These are phyloP conservation scores for Microdochium bolleyi DNA, from an alignment of 2,329 filamentous ascomycete genomes.

Conservation along the genomic window DNA sequence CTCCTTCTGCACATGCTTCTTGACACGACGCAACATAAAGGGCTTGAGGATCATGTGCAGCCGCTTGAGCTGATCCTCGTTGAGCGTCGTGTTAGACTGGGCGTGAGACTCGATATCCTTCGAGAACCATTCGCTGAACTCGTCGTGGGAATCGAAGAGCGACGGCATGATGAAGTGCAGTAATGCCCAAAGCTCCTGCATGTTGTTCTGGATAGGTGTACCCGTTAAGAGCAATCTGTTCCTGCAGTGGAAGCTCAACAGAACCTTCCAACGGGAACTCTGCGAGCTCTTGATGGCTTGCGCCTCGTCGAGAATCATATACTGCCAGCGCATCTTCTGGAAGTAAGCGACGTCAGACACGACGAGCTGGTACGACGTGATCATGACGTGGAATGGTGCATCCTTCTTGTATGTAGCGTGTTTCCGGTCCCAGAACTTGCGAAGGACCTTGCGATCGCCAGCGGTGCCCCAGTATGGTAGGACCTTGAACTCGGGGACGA, in stretches of 20 bases:
- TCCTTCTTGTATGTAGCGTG: slow-evolving; percentile 92
- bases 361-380: slow-evolving; percentile 95
- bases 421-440: slow-evolving; percentile 98
- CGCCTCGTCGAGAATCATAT: slow-evolving; percentile 98
- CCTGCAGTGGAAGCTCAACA: slow-evolving; percentile 89
- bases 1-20: slow-evolving; percentile 99
- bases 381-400: slow-evolving; percentile 88
- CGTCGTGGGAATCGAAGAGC: slow-evolving; percentile 87
- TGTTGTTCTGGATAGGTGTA: slow-evolving; percentile 99
- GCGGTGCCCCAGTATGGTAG: slow-evolving; percentile 96
- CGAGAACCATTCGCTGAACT: slow-evolving; percentile 90
- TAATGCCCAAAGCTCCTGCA: slow-evolving; percentile 97
- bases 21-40: slow-evolving; percentile 98
- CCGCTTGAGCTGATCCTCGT: slow-evolving; percentile 94
- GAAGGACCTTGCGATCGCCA: slow-evolving; percentile 86
- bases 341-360: slow-evolving; percentile 96
- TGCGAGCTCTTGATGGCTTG: slow-evolving; percentile 98
- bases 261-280: slow-evolving; percentile 93
- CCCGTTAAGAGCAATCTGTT: slow-evolving; percentile 90
- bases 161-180: slow-evolving; percentile 99
- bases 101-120: slow-evolving; percentile 97
- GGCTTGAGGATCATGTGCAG: slow-evolving; percentile 98
- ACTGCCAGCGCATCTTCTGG: slow-evolving; percentile 99
- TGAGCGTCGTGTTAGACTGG: slow-evolving; percentile 98
- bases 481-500: slow-evolving; percentile 91